Percentiles rank a stretch among this genome's conserved stretches.
Evolutionary conservation across 257 asterid species (phyloP).

Genomic region (Nicotiana tomentosiformis): DNA sequence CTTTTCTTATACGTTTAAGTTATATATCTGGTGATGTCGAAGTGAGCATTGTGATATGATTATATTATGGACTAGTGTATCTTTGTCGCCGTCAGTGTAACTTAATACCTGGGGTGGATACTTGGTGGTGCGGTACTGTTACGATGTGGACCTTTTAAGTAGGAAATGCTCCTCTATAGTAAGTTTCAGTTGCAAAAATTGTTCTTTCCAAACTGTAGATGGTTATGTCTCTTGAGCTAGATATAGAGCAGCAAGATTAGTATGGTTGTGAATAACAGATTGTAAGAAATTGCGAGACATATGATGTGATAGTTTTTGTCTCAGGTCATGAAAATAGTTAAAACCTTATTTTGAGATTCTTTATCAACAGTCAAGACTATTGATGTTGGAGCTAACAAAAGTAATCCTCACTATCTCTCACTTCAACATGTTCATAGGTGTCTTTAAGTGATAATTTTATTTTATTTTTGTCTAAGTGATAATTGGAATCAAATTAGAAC

Average conservation of each 20-base stretch:
- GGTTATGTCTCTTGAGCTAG: conserved; percentile 7
- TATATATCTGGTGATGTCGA: background rate
- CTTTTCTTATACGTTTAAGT: background rate
- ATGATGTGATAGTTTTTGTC: background rate
- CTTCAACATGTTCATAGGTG: background rate
- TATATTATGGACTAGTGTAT: background rate
- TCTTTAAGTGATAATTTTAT: background rate
- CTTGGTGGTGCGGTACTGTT: background rate
- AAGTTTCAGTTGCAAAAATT: background rate
- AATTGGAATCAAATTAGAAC: background rate
- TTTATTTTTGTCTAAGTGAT: background rate
- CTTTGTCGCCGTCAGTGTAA: background rate
- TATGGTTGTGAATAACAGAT: background rate
- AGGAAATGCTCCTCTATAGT: background rate
- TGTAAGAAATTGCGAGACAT: background rate
- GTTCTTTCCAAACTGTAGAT: background rate
- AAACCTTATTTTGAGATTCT: background rate
- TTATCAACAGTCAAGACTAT: background rate
- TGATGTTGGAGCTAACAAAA: background rate
- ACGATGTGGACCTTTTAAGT: background rate
- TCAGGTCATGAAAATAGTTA: background rate
- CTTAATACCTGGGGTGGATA: background rate
- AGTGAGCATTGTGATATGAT: background rate
- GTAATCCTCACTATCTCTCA: background rate
- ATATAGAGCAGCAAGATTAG: background rate